Base-by-base conservation (phyloP, 208 protist species). In the Wallacemonas sp. region DNA sequence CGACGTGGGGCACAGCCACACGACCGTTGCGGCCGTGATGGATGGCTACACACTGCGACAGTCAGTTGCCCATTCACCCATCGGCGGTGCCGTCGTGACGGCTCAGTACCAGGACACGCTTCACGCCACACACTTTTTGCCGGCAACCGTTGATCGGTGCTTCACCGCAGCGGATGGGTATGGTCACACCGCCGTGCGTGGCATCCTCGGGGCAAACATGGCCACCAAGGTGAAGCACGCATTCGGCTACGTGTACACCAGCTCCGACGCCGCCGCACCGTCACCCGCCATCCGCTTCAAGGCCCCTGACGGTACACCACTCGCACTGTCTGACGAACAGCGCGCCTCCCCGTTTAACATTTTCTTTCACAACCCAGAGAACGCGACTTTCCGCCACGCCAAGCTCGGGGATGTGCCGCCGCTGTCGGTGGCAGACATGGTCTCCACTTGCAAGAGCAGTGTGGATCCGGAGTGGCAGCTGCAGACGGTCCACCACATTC, bases 391-490 rank as follows among this genome's bases (percentile, higher is more conserved):
- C 29, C 36, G 42, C 9, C 32, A 45, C 44, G 55, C 50, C 27
- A 55, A 60, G 34, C 19, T 46, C 6, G 39, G 68, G 34, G n/a
- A 62, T 1, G 15, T 67, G 50, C 19, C 26, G 0, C 39, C 26
- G 13, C 38, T 71, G 6, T 34, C 48, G 44, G 66, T 92, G 44
- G 78, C 77, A 34, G 69, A 81, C 22, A 65, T 89, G 64, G 24
- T 89, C 38, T 61, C 64, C 12, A 24, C 22, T 26, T 91, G 84
- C 68, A 86, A 79, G 57, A 65, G 68, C 12, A 58, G 50, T 13
- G 55, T 92, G 24, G 86, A 95, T 52, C 79, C 87, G 4, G 86
- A 95, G 73, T 91, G 82, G 85, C 84, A 82, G 54, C 63, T 83
- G 63, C 79, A 80, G 39, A 70, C 73, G 4, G 76, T 93, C 59